A percentile compares a stretch with the other conserved stretches of the same genome.
Conservation (phyloP, 164 flowering plant species). For the Magnolia sinica region DNA sequence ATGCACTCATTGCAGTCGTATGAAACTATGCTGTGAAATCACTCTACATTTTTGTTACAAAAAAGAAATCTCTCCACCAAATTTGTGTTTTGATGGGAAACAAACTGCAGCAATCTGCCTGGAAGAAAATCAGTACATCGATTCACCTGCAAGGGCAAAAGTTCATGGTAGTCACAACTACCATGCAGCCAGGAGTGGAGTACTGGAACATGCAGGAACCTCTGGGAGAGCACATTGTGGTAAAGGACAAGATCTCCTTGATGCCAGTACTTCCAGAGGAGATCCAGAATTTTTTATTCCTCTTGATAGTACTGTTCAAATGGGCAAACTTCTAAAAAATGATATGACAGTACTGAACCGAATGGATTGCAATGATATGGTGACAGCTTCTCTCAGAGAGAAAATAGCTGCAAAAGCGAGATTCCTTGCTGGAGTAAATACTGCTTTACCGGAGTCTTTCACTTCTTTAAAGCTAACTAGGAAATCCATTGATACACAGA, state of each 20-base stretch:
- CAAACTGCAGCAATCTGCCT: constrained; percentile 1
- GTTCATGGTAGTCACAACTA: constrained; percentile 1
- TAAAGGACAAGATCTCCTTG: constrained; percentile 1
- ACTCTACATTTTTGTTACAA: too few species aligned
- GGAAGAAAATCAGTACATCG: constrained; percentile 2
- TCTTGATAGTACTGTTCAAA: constrained; percentile 4
- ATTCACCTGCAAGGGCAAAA: constrained; percentile 10
- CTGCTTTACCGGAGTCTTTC: constrained; percentile 9
- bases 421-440: background rate
- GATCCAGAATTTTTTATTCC: constrained; percentile 2
- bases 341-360: background rate
- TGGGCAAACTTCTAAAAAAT: background rate
- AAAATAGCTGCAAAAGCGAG: constrained; percentile 10
- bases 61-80: too few species aligned
- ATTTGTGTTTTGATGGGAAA: too few species aligned
- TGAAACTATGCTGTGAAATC: too few species aligned
- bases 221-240: constrained; percentile 3
- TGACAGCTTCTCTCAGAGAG: constrained; percentile 6
- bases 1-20: too few species aligned
- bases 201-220: constrained; percentile 1
- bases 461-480: constrained; percentile 11
- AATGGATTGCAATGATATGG: background rate
- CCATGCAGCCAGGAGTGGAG: background rate
- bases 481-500: constrained; percentile 11
- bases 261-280: constrained; percentile 5